Percentiles rank a stretch among this genome's conserved stretches.
phyloP scores from a whole-genome alignment of 176 grass and related monocot species.

The Phoenix dactylifera region DNA sequence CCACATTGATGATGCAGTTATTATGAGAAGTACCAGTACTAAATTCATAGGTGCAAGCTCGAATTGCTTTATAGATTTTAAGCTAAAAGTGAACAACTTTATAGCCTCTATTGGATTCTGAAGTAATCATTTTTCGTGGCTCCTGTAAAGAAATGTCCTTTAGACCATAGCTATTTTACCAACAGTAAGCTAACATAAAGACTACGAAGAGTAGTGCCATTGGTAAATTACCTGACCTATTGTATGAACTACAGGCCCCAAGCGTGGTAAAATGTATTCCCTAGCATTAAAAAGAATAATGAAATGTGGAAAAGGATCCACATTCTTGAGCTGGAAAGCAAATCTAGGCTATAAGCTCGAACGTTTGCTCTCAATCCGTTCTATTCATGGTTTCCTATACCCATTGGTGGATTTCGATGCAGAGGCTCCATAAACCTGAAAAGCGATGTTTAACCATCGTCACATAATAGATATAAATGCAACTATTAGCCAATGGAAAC shows the following conservation, averaged over 20 bases:
- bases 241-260: constrained; percentile 46
- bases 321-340: constrained; percentile 60
- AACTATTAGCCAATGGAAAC: no score
- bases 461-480: no score
- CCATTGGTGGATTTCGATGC: constrained; percentile 66
- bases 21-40: no score
- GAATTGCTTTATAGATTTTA: no score
- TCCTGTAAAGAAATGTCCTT: no score
- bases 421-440: constrained; percentile 71
- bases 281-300: constrained; percentile 84
- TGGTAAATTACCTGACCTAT: constrained; percentile 29
- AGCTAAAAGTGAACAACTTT: no score
- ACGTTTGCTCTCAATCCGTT: constrained; percentile 48
- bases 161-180: background rate
- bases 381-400: constrained; percentile 84
- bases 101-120: no score
- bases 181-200: background rate
- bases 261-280: constrained; percentile 91
- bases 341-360: constrained; percentile 65
- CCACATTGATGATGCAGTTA: no score
- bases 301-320: constrained; percentile 54
- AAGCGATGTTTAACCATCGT: background rate
- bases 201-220: no score
- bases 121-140: no score
- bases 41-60: no score